Evolutionary conservation across 495 filamentous ascomycete genomes (phyloP).

Genomic region (Daldinia grandis): DNA sequence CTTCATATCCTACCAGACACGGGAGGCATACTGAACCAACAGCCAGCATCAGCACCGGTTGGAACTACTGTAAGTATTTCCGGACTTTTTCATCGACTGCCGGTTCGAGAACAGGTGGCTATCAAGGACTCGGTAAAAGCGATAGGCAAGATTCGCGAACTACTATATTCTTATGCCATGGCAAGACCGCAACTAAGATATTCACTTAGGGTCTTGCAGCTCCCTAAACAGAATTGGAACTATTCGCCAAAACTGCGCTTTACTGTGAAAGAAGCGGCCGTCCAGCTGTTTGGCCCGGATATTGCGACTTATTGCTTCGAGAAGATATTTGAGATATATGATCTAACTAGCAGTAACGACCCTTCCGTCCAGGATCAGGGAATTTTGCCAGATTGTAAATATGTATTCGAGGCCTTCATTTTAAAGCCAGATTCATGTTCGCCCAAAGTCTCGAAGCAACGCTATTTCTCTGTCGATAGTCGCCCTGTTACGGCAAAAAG

Average conservation of each 20-base stretch:
- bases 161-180: constrained; percentile 79
- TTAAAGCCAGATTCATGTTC: constrained; percentile 61
- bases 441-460: constrained; percentile 66
- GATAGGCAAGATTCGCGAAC: constrained; percentile 68
- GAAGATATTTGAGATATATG: constrained; percentile 31
- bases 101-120: constrained; percentile 75
- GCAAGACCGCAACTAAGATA: constrained; percentile 71
- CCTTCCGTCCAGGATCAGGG: neutral
- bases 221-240: constrained; percentile 70
- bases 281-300: constrained; percentile 75
- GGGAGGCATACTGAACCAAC: constrained; percentile 53
- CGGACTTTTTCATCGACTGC: constrained; percentile 73
- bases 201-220: constrained; percentile 72
- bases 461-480: constrained; percentile 78
- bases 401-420: constrained; percentile 65
- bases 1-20: constrained; percentile 47
- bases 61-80: constrained; percentile 80
- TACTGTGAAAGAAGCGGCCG: constrained; percentile 68
- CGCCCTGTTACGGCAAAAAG: constrained; percentile 72
- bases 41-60: constrained; percentile 68
- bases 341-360: constrained; percentile 4
- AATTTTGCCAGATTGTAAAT: neutral
- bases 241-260: constrained; percentile 70
- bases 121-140: constrained; percentile 69
- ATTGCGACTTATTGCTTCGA: constrained; percentile 60